Conservation (phyloP, 2,329 filamentous ascomycete genomes). For the Fusarium liriodendri region DNA sequence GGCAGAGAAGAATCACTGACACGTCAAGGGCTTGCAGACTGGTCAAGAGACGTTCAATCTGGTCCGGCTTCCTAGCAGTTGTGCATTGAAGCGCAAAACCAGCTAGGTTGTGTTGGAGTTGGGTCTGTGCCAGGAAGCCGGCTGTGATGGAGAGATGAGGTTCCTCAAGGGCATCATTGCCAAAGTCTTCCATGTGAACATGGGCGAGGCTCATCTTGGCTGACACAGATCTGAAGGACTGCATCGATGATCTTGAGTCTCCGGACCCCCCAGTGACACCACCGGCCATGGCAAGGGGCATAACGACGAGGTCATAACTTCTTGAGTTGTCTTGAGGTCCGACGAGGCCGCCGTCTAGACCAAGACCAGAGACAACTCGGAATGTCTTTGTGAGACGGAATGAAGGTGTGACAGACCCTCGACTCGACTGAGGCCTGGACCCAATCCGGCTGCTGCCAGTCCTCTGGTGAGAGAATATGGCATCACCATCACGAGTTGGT, state of each 20-base stretch:
- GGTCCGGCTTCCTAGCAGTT: neutral
- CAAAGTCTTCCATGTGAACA: conserved; percentile 14
- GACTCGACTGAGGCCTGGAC: neutral
- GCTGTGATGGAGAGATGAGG: conserved; percentile 15
- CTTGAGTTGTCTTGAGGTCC: neutral
- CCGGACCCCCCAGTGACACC: conserved; percentile 13
- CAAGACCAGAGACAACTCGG: neutral
- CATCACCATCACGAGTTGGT: neutral
- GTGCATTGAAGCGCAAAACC: conserved; percentile 17
- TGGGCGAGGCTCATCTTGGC: conserved; percentile 25
- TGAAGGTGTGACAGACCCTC: neutral
- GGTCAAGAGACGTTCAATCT: conserved; percentile 18
- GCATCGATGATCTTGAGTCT: conserved; percentile 12
- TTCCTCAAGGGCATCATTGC: conserved; percentile 16
- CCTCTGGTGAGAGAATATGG: neutral
- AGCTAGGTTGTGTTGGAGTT: conserved; percentile 8
- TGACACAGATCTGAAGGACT: neutral
- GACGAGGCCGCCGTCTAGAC: neutral
- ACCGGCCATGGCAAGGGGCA: conserved; percentile 16
- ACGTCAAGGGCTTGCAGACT: neutral
- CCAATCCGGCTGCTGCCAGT: neutral
- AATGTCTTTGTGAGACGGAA: neutral
- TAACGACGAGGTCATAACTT: conserved; percentile 17
- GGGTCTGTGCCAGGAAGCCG: conserved; percentile 13
- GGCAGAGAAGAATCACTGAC: conserved; percentile 22